Evolutionary conservation across 805 yeast genomes (phyloP).

Genomic region (Cyberlindnera misumaiensis): DNA sequence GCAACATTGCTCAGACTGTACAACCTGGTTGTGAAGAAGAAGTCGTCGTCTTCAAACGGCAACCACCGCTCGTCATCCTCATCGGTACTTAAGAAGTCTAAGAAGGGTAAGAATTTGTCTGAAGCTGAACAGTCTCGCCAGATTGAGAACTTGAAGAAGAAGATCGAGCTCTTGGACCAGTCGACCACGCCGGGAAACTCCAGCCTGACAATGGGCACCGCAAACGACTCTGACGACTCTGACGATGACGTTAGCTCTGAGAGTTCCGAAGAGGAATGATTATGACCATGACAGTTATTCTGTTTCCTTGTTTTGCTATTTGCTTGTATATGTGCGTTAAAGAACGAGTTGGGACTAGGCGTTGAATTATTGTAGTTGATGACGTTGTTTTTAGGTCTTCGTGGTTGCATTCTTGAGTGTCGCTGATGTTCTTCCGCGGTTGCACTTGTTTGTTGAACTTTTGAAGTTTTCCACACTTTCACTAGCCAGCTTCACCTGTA

Average conservation of each 20-base stretch:
- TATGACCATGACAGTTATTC: not conserved
- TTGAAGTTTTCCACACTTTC: no score
- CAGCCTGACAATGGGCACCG: constrained; percentile 25
- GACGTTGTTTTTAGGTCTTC: no score
- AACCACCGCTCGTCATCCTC: constrained; percentile 4
- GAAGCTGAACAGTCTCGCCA: constrained; percentile 63
- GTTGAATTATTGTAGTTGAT: no score
- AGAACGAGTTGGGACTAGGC: no score
- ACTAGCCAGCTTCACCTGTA: no score
- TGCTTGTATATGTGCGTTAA: no score
- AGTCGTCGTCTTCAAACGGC: constrained; percentile 1
- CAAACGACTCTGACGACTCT: constrained; percentile 33
- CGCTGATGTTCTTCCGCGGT: no score
- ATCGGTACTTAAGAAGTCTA: constrained; percentile 26
- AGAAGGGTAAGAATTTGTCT: constrained; percentile 49
- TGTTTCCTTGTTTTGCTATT: not conserved
- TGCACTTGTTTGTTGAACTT: no score
- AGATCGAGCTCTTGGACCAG: constrained; percentile 64
- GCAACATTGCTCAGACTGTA: constrained; percentile 76
- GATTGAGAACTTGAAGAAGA: constrained; percentile 65
- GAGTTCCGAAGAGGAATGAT: constrained; percentile 66
- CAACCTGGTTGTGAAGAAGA: constrained; percentile 64
- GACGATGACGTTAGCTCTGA: constrained; percentile 56
- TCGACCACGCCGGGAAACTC: constrained; percentile 12
- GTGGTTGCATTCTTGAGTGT: no score